Evolutionary conservation across 192 early-diverging fungal genomes (phyloP).

Genomic region (Gryganskiella cystojenkinii): DNA sequence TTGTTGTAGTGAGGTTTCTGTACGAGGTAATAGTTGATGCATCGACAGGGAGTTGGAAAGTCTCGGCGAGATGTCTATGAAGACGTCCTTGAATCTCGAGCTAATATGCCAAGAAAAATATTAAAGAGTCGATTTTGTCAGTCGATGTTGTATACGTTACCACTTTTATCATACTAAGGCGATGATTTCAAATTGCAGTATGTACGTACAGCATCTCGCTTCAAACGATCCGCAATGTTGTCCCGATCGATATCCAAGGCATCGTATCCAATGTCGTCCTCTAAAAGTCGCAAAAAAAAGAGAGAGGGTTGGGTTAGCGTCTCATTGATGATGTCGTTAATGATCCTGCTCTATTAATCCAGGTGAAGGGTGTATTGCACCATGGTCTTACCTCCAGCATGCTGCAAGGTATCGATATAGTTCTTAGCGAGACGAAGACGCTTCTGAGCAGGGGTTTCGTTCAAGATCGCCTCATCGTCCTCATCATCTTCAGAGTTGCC

Average conservation of each 20-base stretch:
- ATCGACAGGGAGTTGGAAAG: slow-evolving; percentile 54
- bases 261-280: slow-evolving; percentile 82
- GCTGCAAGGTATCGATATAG: slow-evolving; percentile 86
- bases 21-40: slow-evolving; percentile 54
- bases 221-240: slow-evolving; percentile 88
- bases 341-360: too few species aligned
- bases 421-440: slow-evolving; percentile 92
- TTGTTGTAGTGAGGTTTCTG: slow-evolving; percentile 81
- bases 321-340: too few species aligned
- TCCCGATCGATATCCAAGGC: slow-evolving; percentile 94
- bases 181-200: too few species aligned
- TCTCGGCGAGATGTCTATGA: slow-evolving; percentile 35
- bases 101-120: slow-evolving; percentile 21
- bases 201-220: slow-evolving; percentile 75
- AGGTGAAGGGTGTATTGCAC: neutral
- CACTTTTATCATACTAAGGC: too few species aligned
- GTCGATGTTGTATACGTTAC: too few species aligned
- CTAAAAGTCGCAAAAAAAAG: slow-evolving; percentile 16
- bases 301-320: neutral
- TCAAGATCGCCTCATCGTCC: slow-evolving; percentile 71
- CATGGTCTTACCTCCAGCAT: slow-evolving; percentile 58
- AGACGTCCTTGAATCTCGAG: slow-evolving; percentile 42
- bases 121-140: neutral
- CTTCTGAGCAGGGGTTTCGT: slow-evolving; percentile 94
- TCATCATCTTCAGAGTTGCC: slow-evolving; percentile 61